Evolutionary conservation across 176 grass and related monocot genomes (phyloP), one percentile per base, ranked within the genome.

Genomic region (Musa itinerans): DNA sequence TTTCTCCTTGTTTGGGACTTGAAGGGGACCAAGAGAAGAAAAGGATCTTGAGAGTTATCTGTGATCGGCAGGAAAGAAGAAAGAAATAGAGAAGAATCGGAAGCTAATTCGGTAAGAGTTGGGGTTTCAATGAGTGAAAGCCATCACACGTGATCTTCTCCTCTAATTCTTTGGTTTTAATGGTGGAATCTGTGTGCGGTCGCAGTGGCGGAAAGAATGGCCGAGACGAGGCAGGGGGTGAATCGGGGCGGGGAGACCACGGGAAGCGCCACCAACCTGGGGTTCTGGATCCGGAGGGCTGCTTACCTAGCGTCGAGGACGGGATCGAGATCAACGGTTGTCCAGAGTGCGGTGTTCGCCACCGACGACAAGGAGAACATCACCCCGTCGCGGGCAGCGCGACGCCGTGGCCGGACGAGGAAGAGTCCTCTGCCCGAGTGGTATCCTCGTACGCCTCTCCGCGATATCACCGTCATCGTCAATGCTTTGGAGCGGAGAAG

Each of bases 401-500:
- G 73, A 29, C 24, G 54, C 8, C 50, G 53, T 24, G 52, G 9
- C 11, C 34, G 61, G 61, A 9, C n/a, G n/a, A 77, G 62, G 62
- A 77, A 66, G 62, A 77, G 75, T 50, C 75, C 75, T 2, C 75
- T 77, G 11, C 75, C 75, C 21, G 11, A 12, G 17, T 77, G 75
- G 75, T 66, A 65, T 21, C 75, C 75, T 26, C 59, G 75, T 21
- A 77, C 75, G n/a, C 75, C 75, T 67, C 75, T 77, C 15, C 61
- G 75, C 3, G 75, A 77, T 50, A 77, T 77, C 75, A 77, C 75
- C 11, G 50, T 25, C 50, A 66, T 77, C 50, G 75, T 77, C 62
- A 65, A 77, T 22, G 75, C 66, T 26, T 74, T 48, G 22, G 10
- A 8, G 2, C 50, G 1, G 48, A 26, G 63, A 65, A 65, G 11